These are phyloP conservation scores for Paraleonurus japonicus DNA, from an alignment of 257 asterid genomes.

Conservation along the genomic window DNA sequence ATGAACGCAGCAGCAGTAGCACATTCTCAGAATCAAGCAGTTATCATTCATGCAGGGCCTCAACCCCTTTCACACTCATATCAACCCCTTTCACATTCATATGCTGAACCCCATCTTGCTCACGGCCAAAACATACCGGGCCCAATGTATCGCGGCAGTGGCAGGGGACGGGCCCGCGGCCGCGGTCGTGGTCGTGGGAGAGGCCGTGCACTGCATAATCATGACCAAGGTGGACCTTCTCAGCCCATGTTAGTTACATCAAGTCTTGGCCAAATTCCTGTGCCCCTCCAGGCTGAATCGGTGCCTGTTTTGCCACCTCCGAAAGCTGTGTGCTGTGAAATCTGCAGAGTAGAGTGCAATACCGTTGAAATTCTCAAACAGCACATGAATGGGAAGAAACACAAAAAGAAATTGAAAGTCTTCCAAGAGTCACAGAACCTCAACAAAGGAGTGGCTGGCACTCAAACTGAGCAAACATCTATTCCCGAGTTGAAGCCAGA, in stretches of 20 bases:
- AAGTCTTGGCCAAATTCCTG: constrained; percentile 13
- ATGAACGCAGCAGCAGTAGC: constrained; percentile 9
- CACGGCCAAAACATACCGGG: constrained; percentile 17
- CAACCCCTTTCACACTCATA: constrained; percentile 15
- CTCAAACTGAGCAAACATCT: constrained; percentile 29
- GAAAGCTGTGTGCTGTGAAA: constrained; percentile 46
- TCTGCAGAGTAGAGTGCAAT: constrained; percentile 64
- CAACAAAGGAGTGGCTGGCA: constrained; percentile 28
- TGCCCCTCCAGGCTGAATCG: constrained; percentile 22
- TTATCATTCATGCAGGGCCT: constrained; percentile 14
- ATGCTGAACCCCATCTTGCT: constrained; percentile 31
- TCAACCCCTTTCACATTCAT: constrained; percentile 17
- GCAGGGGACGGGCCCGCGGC: constrained; percentile 30
- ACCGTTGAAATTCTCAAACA: constrained; percentile 51
- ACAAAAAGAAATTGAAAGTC: constrained; percentile 50
- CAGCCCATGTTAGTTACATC: constrained; percentile 26
- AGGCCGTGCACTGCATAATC: constrained; percentile 27
- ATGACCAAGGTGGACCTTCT: constrained; percentile 32
- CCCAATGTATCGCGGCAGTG: constrained; percentile 29
- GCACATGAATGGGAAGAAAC: constrained; percentile 61
- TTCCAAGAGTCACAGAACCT: constrained; percentile 41
- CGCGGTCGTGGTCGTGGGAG: constrained; percentile 31
- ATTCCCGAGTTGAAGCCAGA: constrained; percentile 30
- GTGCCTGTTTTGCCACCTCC: constrained; percentile 34
- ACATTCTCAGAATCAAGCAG: constrained; percentile 20